Evolutionary conservation across 768 basidiomycete species (phyloP), one percentile per base, ranked within the genome.

Genomic region (Lentinula sp.): DNA sequence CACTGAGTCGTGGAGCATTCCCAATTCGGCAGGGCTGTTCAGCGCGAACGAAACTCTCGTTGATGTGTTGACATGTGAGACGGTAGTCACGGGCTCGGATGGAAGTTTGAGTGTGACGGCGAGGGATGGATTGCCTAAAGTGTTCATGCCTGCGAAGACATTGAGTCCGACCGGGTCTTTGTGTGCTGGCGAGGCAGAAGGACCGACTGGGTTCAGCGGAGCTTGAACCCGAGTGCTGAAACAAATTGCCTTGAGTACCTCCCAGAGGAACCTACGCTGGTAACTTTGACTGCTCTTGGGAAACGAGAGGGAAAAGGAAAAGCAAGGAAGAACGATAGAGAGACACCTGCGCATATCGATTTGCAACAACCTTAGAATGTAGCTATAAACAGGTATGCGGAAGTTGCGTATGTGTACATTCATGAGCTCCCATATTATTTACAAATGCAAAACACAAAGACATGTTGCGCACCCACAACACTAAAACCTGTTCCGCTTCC

Each of bases 401-500:
- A 28, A 28, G 28, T 28, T 39, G 9, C 37, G 13, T 9, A 39
- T 39, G 13, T 39, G 37, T 39, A 39, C 37, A 39, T 39, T 39
- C 37, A 8, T 39, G 37, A 8, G 37, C 13, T 9, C 9, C 37
- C 37, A 39, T 39, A 13, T 39, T 8, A 9, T 39, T 13, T 9
- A 39, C 13, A 39, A 39, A 13, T 9, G 8, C 8, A 9, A 39
- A 8, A 39, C 8, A 9, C 37, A 39, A 8, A 9, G 13, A 39
- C 37, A 39, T 8, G 37, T 9, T 39, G 37, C 37, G 13, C 5
- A 39, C 37, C 8, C 8, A 43, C n/a, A 16, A 43, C 42, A 6
- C 42, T 43, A 85, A 65, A 80, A 75, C 63, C 85, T 79, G 70
- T 82, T 87, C 53, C 85, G 79, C 72, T 88, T 88, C 65, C 83